These are phyloP conservation scores for Atkinsonella hypoxylon DNA, from an alignment of 2,329 filamentous ascomycete genomes.

Conservation along the genomic window DNA sequence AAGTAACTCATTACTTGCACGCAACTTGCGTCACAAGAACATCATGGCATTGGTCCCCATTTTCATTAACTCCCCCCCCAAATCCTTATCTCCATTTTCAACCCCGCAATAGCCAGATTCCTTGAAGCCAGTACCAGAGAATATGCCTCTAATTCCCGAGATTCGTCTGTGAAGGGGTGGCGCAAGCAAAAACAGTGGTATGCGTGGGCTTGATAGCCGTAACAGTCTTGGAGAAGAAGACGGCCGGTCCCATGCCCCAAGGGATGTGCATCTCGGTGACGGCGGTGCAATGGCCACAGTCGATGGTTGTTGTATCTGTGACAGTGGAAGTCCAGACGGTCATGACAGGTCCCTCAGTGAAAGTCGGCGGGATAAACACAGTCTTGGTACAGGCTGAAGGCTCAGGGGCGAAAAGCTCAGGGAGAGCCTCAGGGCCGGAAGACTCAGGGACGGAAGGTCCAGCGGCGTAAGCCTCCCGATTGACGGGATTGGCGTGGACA, in stretches of 20 bases:
- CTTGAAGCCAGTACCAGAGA: not conserved
- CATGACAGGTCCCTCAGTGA: conserved; percentile 11
- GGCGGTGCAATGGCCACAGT: conserved; percentile 16
- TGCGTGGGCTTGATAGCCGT: conserved; percentile 8
- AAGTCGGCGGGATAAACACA: conserved; percentile 2
- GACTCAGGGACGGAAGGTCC: not conserved
- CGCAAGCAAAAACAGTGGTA: conserved; percentile 6
- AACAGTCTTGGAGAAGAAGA: conserved; percentile 12
- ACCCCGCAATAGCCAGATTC: not conserved
- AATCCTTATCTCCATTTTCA: not conserved
- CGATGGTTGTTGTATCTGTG: conserved; percentile 12
- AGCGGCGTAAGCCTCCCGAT: not conserved
- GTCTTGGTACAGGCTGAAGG: conserved; percentile 8
- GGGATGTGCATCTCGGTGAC: conserved; percentile 2
- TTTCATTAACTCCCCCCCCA: too few relatives aligned
- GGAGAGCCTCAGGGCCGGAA: too few relatives aligned
- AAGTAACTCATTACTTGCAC: too few relatives aligned
- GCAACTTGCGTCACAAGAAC: too few relatives aligned
- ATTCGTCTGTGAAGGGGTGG: not conserved
- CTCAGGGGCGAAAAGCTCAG: too few relatives aligned
- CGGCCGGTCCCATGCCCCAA: conserved; percentile 12
- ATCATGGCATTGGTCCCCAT: too few relatives aligned
- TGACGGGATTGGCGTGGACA: conserved; percentile 3
- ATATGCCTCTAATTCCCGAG: not conserved
- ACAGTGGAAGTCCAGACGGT: conserved; percentile 17